Evolutionary conservation across 768 basidiomycete genomes (phyloP).

Genomic region (Baorangia bicolor): DNA sequence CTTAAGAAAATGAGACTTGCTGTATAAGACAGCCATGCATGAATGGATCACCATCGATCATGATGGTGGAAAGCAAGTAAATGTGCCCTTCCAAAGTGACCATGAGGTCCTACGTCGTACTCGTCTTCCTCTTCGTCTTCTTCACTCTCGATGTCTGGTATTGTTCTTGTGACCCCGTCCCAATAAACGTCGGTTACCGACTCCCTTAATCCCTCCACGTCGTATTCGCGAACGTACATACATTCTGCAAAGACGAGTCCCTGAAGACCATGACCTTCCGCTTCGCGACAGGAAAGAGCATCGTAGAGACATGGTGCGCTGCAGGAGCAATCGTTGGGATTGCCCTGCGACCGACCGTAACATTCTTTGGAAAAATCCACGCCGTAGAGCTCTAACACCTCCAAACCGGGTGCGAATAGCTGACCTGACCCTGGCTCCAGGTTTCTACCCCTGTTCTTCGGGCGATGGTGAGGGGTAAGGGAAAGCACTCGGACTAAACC

Average conservation of each 20-base stretch:
- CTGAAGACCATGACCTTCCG: constrained; percentile 8
- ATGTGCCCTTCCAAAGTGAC: not conserved
- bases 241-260: constrained; percentile 14
- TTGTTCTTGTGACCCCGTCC: constrained; percentile 12
- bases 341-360: not conserved
- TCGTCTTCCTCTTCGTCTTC: not conserved
- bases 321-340: constrained; percentile 1
- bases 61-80: not conserved
- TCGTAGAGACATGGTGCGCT: constrained; percentile 15
- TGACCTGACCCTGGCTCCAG: not conserved
- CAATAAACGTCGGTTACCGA: constrained; percentile 16
- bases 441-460: not conserved
- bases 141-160: not conserved
- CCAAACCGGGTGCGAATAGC: constrained; percentile 17
- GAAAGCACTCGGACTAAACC: constrained; percentile 12
- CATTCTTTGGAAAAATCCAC: constrained; percentile 12
- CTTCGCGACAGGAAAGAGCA: constrained; percentile 13
- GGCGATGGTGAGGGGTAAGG: not conserved
- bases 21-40: not conserved
- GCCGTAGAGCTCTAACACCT: constrained; percentile 10
- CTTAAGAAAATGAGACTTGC: not conserved
- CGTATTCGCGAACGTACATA: constrained; percentile 1
- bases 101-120: not conserved
- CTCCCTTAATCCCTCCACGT: constrained; percentile 1
- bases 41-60: not conserved